Evolutionary conservation across 2,329 filamentous ascomycete species (phyloP), one percentile per base, ranked within the genome.

Genomic region (Colletotrichum sp.): DNA sequence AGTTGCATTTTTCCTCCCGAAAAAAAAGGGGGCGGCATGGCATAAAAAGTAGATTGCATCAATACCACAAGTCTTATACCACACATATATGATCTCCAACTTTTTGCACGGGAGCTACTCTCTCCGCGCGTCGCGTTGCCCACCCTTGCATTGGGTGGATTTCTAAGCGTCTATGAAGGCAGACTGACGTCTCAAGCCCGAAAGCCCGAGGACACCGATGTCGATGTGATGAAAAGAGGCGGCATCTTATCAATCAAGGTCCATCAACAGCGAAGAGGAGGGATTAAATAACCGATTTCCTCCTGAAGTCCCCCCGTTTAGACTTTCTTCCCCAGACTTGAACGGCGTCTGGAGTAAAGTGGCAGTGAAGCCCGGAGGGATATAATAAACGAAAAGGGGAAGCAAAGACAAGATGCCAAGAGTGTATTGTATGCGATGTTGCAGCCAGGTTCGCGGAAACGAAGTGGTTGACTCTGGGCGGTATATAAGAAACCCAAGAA

Each of bases 321-420:
- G 21, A 67, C 36, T 63, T 75, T 64, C 21, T 63, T 15, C 24
- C 39, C 26, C 72, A 48, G 26, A 61, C 55, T 55, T 15, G 30
- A 15, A 18, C 55, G 67, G 67, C 36, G 60, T 71, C 67, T 67
- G 72, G 36, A 66, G 26, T 71, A 39, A 2, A 74, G 72, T 34
- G 16, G 59, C 28, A 15, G 55, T 52, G 12, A 26, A 36, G 59
- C 3, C 16, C 9, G 18, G 9, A 13, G 16, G 32, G 36, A 30
- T 30, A 24, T 26, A n/a, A 30, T 21, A n/a, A 18, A 57, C 39
- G 28, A 16, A 63, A 63, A 26, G 13, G 30, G 67, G 36, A n/a
- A 61, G 52, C 21, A 18, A 32, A 67, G 61, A 75, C 61, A 63
- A 67, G 68, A 75, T 75, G 68, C 68, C 61, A 72, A 72, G 72